Evolutionary conservation across 2,329 filamentous ascomycete species (phyloP).

Genomic region (Diaporthe ilicicola): DNA sequence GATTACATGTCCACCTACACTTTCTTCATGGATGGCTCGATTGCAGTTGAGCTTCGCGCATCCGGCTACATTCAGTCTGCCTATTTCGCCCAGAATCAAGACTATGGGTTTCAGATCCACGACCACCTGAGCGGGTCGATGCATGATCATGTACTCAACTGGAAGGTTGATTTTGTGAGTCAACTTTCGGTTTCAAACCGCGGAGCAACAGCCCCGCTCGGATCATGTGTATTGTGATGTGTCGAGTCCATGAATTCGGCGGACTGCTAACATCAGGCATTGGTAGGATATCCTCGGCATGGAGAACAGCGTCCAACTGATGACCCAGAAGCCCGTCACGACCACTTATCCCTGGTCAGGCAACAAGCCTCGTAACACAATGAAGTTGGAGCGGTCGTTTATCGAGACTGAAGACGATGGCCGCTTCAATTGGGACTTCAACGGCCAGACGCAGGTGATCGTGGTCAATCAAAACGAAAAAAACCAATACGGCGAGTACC

Average conservation of each 20-base stretch:
- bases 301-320: constrained; percentile 52
- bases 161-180: constrained; percentile 58
- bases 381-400: constrained; percentile 55
- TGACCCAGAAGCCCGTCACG: constrained; percentile 44
- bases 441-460: constrained; percentile 55
- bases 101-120: constrained; percentile 60
- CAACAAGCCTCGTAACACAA: constrained; percentile 56
- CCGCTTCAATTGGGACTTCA: constrained; percentile 57
- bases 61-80: constrained; percentile 63
- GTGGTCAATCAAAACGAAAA: constrained; percentile 59
- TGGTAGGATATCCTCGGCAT: constrained; percentile 54
- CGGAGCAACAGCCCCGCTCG: no score
- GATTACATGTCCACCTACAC: constrained; percentile 60
- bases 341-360: constrained; percentile 58
- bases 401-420: constrained; percentile 52
- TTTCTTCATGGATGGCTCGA: constrained; percentile 60
- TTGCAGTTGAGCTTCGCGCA: constrained; percentile 60
- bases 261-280: background rate
- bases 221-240: no score
- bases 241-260: no score
- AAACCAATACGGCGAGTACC: constrained; percentile 60
- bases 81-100: constrained; percentile 53
- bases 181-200: no score
- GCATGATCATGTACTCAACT: constrained; percentile 65
- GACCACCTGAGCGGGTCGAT: constrained; percentile 57